Base-by-base conservation (phyloP, 2,329 filamentous ascomycete species). In the Penicillium sp. region DNA sequence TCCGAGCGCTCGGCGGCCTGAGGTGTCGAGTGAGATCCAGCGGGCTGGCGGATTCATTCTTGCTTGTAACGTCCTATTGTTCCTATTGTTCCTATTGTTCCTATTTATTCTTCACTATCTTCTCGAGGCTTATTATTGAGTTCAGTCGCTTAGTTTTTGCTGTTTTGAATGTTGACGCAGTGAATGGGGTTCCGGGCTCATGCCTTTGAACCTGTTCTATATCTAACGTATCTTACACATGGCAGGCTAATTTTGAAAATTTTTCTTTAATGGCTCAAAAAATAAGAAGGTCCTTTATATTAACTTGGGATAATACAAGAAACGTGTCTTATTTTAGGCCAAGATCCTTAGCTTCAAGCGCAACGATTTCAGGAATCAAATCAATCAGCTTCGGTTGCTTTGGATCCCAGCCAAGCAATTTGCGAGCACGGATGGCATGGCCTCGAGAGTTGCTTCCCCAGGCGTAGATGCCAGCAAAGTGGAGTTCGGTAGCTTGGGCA, bases 321-420 rank as follows among this genome's bases (percentile, higher is more conserved):
- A 10, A 22, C 10, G 14, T 11, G 3, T 16, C 27, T 28, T 40
- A 48, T 57, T 31, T 59, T 49, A 75, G 51, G 1, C 72, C 72
- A 36, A 75, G 58, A 22, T 49, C 60, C 54, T 67, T 73, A 2
- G 74, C 74, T 55, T 83, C 79, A 22, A 66, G 57, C 28, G 80
- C 75, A 0, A 88, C 75, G 43, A 82, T 77, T 2, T 73, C 72
- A 2, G 79, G 76, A 25, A 88, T 69, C 45, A 80, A 72, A 10
- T 85, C 80, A 53, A 78, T 66, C 46, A 88, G 49, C 25, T 74
- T 76, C 20, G 71, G 71, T 43, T 78, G 69, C 50, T 65, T 58
- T 10, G 72, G 70, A 5, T 59, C 59, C 72, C 72, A 74, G 1
- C 68, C 71, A 43, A 74, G 56, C 45, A 74, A 53, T 51, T 72